Conservation (phyloP, 805 yeast species). For the Spathaspora girioi region DNA sequence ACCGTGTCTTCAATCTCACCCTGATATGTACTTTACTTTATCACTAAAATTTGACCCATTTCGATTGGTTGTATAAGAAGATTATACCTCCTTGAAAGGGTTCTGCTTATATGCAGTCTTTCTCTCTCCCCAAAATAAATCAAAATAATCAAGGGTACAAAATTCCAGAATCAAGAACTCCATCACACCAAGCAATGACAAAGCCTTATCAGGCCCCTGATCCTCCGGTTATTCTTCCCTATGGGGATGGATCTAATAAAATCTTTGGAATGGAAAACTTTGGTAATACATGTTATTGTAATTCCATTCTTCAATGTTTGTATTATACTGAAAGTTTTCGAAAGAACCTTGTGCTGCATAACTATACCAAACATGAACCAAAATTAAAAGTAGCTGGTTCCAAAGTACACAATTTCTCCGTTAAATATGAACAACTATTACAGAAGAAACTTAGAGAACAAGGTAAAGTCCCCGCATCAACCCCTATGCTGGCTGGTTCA, state of each 20-base stretch:
- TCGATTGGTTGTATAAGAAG: too few species aligned
- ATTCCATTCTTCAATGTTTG: constrained; percentile 85
- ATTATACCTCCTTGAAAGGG: too few species aligned
- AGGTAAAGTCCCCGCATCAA: constrained; percentile 3
- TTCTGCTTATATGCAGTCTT: neutral
- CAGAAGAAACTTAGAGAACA: constrained; percentile 32
- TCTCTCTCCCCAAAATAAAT: neutral
- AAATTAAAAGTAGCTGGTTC: constrained; percentile 26
- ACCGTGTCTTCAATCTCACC: too few species aligned
- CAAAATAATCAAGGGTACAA: neutral
- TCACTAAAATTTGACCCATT: too few species aligned
- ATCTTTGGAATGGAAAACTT: constrained; percentile 80
- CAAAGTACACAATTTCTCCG: constrained; percentile 32
- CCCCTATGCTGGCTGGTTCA: constrained; percentile 2
- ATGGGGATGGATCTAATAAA: constrained; percentile 66
- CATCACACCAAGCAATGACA: neutral
- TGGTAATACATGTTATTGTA: constrained; percentile 93
- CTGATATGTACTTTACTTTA: too few species aligned
- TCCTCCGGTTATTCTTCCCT: constrained; percentile 3
- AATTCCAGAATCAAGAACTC: neutral
- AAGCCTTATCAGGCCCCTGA: constrained; percentile 2
- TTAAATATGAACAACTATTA: constrained; percentile 38
- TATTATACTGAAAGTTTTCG: constrained; percentile 74
- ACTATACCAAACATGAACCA: constrained; percentile 27
- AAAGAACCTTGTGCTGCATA: constrained; percentile 25